Evolutionary conservation across 371 early-diverging fungal genomes (phyloP).

Genomic region (Apophysomyces sp.): DNA sequence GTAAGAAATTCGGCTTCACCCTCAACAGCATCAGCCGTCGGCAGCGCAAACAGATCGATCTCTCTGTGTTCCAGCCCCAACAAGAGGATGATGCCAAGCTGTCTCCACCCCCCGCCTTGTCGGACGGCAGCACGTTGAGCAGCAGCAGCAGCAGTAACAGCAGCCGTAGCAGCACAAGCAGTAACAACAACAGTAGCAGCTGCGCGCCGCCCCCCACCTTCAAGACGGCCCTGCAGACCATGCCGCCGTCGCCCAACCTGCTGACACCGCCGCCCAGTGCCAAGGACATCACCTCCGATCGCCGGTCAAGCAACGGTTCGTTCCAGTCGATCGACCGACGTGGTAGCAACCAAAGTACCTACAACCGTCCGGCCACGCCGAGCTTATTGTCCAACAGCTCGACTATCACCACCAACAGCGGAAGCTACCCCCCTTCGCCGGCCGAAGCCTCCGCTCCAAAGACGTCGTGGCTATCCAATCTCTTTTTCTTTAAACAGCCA

Average conservation of each 20-base stretch:
- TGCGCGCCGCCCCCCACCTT: constrained; percentile 9
- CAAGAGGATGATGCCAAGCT: constrained; percentile 8
- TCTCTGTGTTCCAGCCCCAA: constrained; percentile 31
- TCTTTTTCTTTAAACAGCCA: constrained; percentile 52
- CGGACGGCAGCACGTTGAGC: constrained; percentile 44
- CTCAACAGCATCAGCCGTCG: constrained; percentile 19
- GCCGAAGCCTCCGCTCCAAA: constrained; percentile 16
- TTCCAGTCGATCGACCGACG: constrained; percentile 33
- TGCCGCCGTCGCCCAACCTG: constrained; percentile 1
- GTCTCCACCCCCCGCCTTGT: constrained; percentile 30
- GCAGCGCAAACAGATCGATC: constrained; percentile 41
- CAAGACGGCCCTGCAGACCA: constrained; percentile 5
- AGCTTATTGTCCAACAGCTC: constrained; percentile 40
- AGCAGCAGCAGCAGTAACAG: constrained; percentile 29
- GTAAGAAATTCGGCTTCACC: constrained; percentile 37
- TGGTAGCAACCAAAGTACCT: constrained; percentile 22
- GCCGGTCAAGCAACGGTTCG: constrained; percentile 35
- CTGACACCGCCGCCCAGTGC: background rate
- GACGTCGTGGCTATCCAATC: constrained; percentile 40
- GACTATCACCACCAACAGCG: constrained; percentile 23
- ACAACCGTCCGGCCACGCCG: constrained; percentile 30
- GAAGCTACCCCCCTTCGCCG: constrained; percentile 2
- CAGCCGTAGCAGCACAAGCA: constrained; percentile 4
- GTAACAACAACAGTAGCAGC: constrained; percentile 11
- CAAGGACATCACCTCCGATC: constrained; percentile 1